phyloP scores from a whole-genome alignment of 805 yeast genomes.

The Candida fluviatilis region DNA sequence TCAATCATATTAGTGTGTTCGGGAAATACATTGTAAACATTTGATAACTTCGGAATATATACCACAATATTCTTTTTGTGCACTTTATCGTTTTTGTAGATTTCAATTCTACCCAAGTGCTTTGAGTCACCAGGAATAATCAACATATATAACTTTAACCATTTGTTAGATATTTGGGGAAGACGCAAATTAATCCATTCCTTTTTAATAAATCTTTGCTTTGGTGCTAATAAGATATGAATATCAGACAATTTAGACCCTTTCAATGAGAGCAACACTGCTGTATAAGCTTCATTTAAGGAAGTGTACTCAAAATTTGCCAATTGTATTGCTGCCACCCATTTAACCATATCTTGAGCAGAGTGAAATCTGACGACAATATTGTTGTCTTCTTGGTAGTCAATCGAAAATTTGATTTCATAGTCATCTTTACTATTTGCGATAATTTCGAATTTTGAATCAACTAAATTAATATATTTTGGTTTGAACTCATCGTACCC shows the following conservation, averaged over 20 bases:
- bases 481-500: constrained; percentile 43
- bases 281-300: constrained; percentile 61
- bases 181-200: constrained; percentile 65
- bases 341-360: constrained; percentile 20
- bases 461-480: constrained; percentile 49
- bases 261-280: constrained; percentile 55
- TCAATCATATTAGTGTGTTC: constrained; percentile 55
- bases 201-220: constrained; percentile 42
- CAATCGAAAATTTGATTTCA: constrained; percentile 25
- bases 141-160: constrained; percentile 53
- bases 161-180: constrained; percentile 53
- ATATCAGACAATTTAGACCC: constrained; percentile 56
- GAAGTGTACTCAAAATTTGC: constrained; percentile 55
- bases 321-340: constrained; percentile 49
- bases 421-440: constrained; percentile 7
- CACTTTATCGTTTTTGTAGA: constrained; percentile 47
- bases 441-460: constrained; percentile 21
- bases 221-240: constrained; percentile 49
- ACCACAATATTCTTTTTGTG: constrained; percentile 50
- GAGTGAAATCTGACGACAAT: constrained; percentile 21
- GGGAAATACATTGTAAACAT: constrained; percentile 56
- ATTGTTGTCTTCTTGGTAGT: constrained; percentile 21
- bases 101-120: constrained; percentile 47
- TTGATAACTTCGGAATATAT: constrained; percentile 40
- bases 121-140: constrained; percentile 43